These are phyloP conservation scores for Puya raimondii DNA, from an alignment of 176 grass and related monocot species.

Conservation along the genomic window DNA sequence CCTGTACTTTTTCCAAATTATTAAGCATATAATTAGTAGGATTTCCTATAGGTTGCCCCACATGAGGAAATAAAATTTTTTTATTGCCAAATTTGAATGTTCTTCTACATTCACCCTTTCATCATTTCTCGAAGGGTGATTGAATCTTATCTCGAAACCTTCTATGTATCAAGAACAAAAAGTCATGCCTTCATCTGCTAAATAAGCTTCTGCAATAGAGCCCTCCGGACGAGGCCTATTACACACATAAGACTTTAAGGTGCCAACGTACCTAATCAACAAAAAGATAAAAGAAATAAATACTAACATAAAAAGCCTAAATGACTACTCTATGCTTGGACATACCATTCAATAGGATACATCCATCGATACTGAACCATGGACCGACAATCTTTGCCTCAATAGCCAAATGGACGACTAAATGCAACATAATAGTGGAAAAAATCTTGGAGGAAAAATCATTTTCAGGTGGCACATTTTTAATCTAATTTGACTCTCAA, in stretches of 20 bases:
- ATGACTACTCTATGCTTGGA: no score
- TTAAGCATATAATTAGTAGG: neutral
- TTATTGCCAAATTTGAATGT: neutral
- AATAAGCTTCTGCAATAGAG: conserved; percentile 16
- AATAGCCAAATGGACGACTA: neutral
- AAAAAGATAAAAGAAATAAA: no score
- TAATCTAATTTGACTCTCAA: no score
- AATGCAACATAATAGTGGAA: conserved; percentile 3
- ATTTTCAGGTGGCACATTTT: no score
- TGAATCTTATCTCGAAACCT: conserved; percentile 9
- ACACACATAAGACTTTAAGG: neutral
- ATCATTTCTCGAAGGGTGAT: conserved; percentile 1
- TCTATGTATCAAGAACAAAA: conserved; percentile 17
- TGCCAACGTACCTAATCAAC: neutral
- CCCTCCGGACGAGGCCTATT: conserved; percentile 19
- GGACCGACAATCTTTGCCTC: no score
- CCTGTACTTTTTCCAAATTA: no score
- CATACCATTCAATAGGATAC: no score
- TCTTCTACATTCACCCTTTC: neutral
- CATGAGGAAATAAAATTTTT: neutral
- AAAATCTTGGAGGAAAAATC: no score
- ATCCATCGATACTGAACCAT: no score
- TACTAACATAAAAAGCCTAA: no score
- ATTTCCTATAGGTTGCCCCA: conserved; percentile 6
- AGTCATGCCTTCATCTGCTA: conserved; percentile 11